phyloP scores from a whole-genome alignment of 1,139 yeast species.

The Saccharomyces hybrid region DNA sequence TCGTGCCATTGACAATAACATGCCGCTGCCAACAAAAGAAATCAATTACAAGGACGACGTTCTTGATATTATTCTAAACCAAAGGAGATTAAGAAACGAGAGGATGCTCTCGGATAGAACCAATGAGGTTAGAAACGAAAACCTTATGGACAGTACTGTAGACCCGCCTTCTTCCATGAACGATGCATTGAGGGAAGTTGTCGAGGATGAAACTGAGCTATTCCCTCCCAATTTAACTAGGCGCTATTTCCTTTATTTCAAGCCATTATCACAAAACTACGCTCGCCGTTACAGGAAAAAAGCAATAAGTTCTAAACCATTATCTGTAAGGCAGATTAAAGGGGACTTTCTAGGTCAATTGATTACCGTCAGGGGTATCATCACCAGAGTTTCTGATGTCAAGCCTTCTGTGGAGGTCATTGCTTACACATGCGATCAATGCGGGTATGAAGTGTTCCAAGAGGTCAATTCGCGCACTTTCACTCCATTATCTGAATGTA shows the following conservation, averaged over 20 bases:
- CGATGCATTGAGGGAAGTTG: slow-evolving; percentile 30
- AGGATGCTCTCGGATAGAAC: slow-evolving; percentile 38
- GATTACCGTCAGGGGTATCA: slow-evolving; percentile 88
- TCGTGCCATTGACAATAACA: slow-evolving; percentile 62
- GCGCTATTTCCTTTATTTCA: slow-evolving; percentile 79
- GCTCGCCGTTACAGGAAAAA: slow-evolving; percentile 18
- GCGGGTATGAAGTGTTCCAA: slow-evolving; percentile 95
- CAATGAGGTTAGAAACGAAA: slow-evolving; percentile 46
- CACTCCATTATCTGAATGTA: slow-evolving; percentile 80
- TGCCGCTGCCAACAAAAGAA: slow-evolving; percentile 77
- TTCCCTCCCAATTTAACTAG: slow-evolving; percentile 86
- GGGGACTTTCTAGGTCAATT: slow-evolving; percentile 79
- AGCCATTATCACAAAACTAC: slow-evolving; percentile 49
- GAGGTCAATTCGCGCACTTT: slow-evolving; percentile 82
- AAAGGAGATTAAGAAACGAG: slow-evolving; percentile 75
- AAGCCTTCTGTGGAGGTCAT: slow-evolving; percentile 86
- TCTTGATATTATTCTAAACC: slow-evolving; percentile 85
- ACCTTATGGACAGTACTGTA: slow-evolving; percentile 31
- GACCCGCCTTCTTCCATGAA: slow-evolving; percentile 19
- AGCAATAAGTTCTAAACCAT: slow-evolving; percentile 40
- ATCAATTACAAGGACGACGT: slow-evolving; percentile 81
- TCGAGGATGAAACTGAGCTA: slow-evolving; percentile 36
- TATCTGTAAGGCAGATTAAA: slow-evolving; percentile 84
- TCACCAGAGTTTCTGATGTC: slow-evolving; percentile 92
- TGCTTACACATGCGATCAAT: slow-evolving; percentile 95